Conservation (phyloP, 2,329 filamentous ascomycete species). For the Aspergillus glaucus region DNA sequence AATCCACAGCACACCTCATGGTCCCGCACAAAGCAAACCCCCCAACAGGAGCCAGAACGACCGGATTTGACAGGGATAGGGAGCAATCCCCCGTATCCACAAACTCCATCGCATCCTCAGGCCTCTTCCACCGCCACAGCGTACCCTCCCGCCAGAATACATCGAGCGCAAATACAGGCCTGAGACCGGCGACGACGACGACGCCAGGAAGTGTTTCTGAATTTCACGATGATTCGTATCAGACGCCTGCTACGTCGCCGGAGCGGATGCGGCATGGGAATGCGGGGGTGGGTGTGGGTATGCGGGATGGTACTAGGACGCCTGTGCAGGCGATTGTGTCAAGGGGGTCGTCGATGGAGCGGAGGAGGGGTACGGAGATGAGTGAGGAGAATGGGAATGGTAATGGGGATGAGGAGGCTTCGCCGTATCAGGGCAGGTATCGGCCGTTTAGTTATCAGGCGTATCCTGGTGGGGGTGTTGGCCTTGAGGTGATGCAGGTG, state of each 20-base stretch:
- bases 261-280: slow-evolving; percentile 17
- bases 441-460: background rate
- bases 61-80: too few species aligned
- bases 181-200: background rate
- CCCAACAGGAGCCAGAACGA: too few species aligned
- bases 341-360: background rate
- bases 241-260: slow-evolving; percentile 19
- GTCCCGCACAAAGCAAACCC: background rate
- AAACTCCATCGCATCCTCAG: background rate
- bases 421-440: background rate
- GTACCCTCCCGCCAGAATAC: slow-evolving; percentile 13
- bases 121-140: slow-evolving; percentile 21
- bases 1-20: background rate
- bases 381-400: background rate
- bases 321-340: background rate
- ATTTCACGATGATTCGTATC: slow-evolving; percentile 9
- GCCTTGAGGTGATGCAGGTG: background rate
- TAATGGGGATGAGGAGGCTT: background rate
- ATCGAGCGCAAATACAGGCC: slow-evolving; percentile 4
- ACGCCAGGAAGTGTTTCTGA: background rate
- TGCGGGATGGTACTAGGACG: background rate
- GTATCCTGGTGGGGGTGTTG: background rate
- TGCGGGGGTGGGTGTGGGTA: background rate
- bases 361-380: background rate
- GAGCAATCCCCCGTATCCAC: background rate